Conservation (phyloP, 2,329 filamentous ascomycete species). For the Alternaria hordeiaustralica region DNA sequence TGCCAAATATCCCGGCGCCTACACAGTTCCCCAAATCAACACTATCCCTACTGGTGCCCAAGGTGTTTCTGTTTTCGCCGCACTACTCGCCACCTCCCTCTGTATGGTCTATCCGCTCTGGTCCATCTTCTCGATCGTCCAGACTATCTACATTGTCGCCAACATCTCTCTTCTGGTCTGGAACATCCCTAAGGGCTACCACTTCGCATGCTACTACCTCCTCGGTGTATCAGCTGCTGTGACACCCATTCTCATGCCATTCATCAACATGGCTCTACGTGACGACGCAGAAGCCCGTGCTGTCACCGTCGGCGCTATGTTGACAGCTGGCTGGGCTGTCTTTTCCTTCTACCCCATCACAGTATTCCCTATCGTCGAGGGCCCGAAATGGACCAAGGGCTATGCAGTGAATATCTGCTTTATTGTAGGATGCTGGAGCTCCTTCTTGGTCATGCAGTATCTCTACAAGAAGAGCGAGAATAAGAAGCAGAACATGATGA, state of each 20-base stretch:
- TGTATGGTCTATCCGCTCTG: constrained; percentile 60
- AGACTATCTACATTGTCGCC: constrained; percentile 52
- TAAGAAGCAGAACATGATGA: constrained; percentile 19
- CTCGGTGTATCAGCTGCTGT: constrained; percentile 45
- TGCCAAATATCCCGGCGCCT: constrained; percentile 40
- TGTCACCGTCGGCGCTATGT: constrained; percentile 58
- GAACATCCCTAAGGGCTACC: constrained; percentile 56
- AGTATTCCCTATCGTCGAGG: constrained; percentile 45
- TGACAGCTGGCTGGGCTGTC: constrained; percentile 45
- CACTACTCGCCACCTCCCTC: constrained; percentile 58
- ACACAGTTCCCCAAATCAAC: constrained; percentile 58
- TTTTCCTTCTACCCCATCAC: constrained; percentile 46
- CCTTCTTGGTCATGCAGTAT: constrained; percentile 50
- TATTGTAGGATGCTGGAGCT: constrained; percentile 53
- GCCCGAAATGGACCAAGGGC: constrained; percentile 57
- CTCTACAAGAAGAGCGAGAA: constrained; percentile 45
- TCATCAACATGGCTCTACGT: constrained; percentile 47
- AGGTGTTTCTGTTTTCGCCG: constrained; percentile 57
- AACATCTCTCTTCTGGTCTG: constrained; percentile 57
- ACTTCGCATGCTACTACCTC: constrained; percentile 46
- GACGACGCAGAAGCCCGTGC: constrained; percentile 58
- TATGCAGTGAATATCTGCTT: constrained; percentile 58
- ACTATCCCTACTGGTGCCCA: constrained; percentile 58
- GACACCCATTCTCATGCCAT: constrained; percentile 47
- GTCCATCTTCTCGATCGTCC: constrained; percentile 55